Percentiles rank a stretch among this genome's conserved stretches.
Conservation (phyloP, 2,329 filamentous ascomycete species). For the Colletotrichum nymphaeae region DNA sequence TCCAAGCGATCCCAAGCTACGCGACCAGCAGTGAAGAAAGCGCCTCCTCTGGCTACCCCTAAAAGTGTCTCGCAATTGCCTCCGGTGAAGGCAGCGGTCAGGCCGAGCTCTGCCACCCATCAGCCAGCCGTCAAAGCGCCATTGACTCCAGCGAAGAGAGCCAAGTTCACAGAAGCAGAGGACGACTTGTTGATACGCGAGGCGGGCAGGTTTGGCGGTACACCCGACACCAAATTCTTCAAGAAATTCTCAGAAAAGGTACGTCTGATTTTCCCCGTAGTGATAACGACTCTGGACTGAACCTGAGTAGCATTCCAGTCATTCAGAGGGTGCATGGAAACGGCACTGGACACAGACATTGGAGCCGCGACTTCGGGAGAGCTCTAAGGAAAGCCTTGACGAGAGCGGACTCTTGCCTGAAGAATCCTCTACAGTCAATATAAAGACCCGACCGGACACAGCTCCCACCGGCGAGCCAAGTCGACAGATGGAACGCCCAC, state of each 20-base stretch:
- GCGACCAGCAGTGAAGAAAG: background rate
- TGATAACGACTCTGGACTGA: background rate
- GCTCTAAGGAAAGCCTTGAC: background rate
- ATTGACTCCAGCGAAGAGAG: background rate
- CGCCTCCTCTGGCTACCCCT: background rate
- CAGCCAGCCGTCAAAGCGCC: background rate
- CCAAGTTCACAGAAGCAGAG: slow-evolving; percentile 12
- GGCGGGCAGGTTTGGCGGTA: background rate
- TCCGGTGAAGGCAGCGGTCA: background rate
- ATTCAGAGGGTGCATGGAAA: background rate
- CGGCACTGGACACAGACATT: slow-evolving; percentile 12
- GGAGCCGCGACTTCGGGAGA: background rate
- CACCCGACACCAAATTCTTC: slow-evolving; percentile 6
- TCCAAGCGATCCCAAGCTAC: background rate
- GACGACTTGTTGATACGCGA: slow-evolving; percentile 12
- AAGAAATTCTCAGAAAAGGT: slow-evolving; percentile 14
- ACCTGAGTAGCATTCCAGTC: background rate
- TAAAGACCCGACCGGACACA: background rate
- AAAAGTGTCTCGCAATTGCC: background rate
- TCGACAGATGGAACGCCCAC: background rate
- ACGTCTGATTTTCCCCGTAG: background rate
- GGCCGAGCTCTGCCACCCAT: background rate
- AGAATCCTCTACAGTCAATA: background rate
- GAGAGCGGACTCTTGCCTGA: background rate
- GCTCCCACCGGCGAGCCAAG: background rate